Evolutionary conservation across 345 rosid genomes (phyloP), one percentile per base, ranked within the genome.

Genomic region (Salix koriyanagi): DNA sequence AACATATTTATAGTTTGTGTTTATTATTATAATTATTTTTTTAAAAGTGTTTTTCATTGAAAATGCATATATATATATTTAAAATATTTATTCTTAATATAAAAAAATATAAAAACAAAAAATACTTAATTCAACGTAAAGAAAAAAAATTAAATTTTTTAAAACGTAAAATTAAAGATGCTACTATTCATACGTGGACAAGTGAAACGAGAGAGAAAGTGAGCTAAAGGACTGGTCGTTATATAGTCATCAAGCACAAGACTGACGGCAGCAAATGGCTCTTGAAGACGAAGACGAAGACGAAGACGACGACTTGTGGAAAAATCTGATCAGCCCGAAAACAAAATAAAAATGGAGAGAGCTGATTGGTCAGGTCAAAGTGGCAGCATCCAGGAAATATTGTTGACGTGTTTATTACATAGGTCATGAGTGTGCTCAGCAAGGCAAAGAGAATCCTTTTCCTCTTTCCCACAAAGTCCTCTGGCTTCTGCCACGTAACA

Each of bases 331-430:
- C 26, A n/a, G 0, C 50, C 50, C 16, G 16, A 14, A 3, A 14
- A 61, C 37, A 34, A 34, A 34, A 5, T 34, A 61, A 61, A 61
- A 0, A 7, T 18, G n/a, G 39, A 16, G 21, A 65, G 42, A 66
- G 25, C 1, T 60, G 25, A 73, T 60, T 72, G 67, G 67, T 39
- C 75, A 32, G 65, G 66, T 56, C 75, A 56, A 72, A 72, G 46
- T 25, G 75, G 58, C 65, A 72, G 50, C 64, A 5, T 19, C 32
- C 14, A 21, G 16, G 30, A 42, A 41, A 68, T 5, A 18, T 37
- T 39, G 50, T 39, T 68, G 30, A 68, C 71, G 5, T 68, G 71
- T 41, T 68, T 4, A 18, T 39, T n/a, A 36, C 32, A 68, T 1
- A 32, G 10, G 74, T 71, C 65, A 71, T 21, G 44, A 15, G 8